Conservation (phyloP, 2,329 filamentous ascomycete species). For the Ophiocordyceps robertsii region DNA sequence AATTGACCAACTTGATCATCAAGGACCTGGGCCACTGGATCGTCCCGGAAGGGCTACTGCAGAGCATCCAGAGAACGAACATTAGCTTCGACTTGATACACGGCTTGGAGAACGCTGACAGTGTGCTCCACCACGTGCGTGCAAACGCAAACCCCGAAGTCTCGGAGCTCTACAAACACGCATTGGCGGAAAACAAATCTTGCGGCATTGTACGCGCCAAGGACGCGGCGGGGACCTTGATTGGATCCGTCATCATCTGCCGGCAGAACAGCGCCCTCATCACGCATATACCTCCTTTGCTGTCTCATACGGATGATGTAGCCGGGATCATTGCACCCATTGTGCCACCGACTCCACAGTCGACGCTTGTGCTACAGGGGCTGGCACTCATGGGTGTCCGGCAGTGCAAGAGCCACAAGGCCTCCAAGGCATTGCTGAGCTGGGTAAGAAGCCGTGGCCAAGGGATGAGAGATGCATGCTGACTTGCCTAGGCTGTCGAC, state of each 20-base stretch:
- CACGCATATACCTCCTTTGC: conserved; percentile 55
- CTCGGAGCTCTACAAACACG: conserved; percentile 65
- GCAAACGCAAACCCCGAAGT: conserved; percentile 64
- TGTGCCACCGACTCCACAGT: conserved; percentile 55
- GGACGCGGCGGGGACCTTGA: conserved; percentile 48
- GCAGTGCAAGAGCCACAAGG: conserved; percentile 69
- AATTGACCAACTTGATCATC: conserved; percentile 56
- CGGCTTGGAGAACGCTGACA: conserved; percentile 61
- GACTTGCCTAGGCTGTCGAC: conserved; percentile 43
- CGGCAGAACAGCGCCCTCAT: conserved; percentile 55
- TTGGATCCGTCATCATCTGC: conserved; percentile 72
- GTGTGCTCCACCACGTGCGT: conserved; percentile 62
- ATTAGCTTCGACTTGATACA: conserved; percentile 76
- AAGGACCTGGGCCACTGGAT: conserved; percentile 60
- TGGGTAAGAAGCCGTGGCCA: conserved; percentile 46
- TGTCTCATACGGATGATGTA: conserved; percentile 42
- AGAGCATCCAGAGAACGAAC: conserved; percentile 57
- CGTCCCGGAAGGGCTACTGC: conserved; percentile 63
- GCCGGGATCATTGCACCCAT: conserved; percentile 74
- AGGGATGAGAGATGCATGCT: conserved; percentile 1
- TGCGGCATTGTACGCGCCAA: conserved; percentile 80
- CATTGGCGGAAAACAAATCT: conserved; percentile 54
- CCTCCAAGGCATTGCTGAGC: conserved; percentile 60
- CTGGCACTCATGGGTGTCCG: conserved; percentile 68
- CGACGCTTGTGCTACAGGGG: conserved; percentile 59